These are phyloP conservation scores for Friedmanniomyces endolithicus DNA, from an alignment of 495 filamentous ascomycete species.

Conservation along the genomic window DNA sequence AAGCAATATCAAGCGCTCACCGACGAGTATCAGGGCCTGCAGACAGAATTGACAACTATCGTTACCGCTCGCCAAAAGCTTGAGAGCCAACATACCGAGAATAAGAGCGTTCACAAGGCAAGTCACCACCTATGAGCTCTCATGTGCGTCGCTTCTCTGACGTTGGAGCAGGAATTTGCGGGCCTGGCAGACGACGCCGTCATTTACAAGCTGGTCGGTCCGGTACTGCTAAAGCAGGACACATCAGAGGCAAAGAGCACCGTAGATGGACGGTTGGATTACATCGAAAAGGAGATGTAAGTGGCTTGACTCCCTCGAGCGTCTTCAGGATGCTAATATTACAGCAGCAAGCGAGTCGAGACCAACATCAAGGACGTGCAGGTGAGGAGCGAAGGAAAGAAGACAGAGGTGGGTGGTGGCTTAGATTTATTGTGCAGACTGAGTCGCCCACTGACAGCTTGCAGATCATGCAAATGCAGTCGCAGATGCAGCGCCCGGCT, in stretches of 20 bases:
- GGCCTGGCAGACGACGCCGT: conserved; percentile 63
- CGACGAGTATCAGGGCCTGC: conserved; percentile 75
- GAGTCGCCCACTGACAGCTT: background rate
- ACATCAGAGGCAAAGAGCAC: conserved; percentile 74
- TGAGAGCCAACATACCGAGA: conserved; percentile 88
- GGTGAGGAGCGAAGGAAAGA: conserved; percentile 71
- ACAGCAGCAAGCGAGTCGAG: conserved; percentile 65
- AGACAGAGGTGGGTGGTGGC: conserved; percentile 43
- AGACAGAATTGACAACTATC: conserved; percentile 66
- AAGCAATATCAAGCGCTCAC: conserved; percentile 66
- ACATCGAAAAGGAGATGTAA: conserved; percentile 89
- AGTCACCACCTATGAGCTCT: background rate
- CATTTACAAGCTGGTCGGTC: conserved; percentile 91
- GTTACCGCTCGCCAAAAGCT: conserved; percentile 81
- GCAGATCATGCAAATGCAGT: conserved; percentile 14
- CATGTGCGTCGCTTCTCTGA: background rate
- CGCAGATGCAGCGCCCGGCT: conserved; percentile 6
- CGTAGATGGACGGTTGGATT: conserved; percentile 79
- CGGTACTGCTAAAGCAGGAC: conserved; percentile 89
- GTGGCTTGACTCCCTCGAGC: conserved; percentile 12
- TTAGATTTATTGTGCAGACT: background rate
- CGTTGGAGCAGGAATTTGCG: conserved; percentile 56
- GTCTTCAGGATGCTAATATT: background rate
- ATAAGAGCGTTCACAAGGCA: conserved; percentile 73
- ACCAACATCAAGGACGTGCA: conserved; percentile 65